Percentiles rank a stretch among this genome's conserved stretches.
These are phyloP conservation scores for Rhynchospora tenuis DNA, from an alignment of 176 grass and related monocot species.

Conservation along the genomic window DNA sequence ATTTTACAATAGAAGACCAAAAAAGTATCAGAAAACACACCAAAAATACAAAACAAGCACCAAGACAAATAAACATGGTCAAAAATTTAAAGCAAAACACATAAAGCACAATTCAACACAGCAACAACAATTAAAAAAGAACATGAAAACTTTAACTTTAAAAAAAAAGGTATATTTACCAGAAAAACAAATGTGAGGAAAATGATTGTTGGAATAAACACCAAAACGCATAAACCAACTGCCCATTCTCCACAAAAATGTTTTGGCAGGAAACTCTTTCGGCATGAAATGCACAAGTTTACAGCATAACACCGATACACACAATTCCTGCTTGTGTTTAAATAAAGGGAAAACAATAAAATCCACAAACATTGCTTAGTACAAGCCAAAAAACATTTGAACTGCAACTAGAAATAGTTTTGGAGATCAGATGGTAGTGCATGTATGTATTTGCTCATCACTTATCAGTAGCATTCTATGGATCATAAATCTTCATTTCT, in stretches of 20 bases:
- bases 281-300: constrained; percentile 31
- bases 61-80: too few relatives aligned
- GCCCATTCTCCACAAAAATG: constrained; percentile 47
- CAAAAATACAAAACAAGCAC: too few relatives aligned
- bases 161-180: too few relatives aligned
- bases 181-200: constrained; percentile 36
- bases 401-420: background rate
- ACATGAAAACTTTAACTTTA: too few relatives aligned
- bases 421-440: background rate
- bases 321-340: constrained; percentile 42
- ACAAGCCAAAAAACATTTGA: background rate
- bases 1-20: too few relatives aligned
- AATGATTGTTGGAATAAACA: constrained; percentile 72
- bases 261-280: constrained; percentile 69
- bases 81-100: too few relatives aligned
- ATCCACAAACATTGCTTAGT: background rate
- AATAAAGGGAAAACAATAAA: background rate
- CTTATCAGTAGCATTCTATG: constrained; percentile 4
- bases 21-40: too few relatives aligned
- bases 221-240: constrained; percentile 40
- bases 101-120: too few relatives aligned
- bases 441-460: background rate
- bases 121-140: too few relatives aligned
- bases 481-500: constrained; percentile 10
- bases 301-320: constrained; percentile 49